Percentiles rank a stretch among this genome's conserved stretches.
These are phyloP conservation scores for Calonectria pseudoreteaudii DNA, from an alignment of 2,329 filamentous ascomycete species.

Conservation along the genomic window DNA sequence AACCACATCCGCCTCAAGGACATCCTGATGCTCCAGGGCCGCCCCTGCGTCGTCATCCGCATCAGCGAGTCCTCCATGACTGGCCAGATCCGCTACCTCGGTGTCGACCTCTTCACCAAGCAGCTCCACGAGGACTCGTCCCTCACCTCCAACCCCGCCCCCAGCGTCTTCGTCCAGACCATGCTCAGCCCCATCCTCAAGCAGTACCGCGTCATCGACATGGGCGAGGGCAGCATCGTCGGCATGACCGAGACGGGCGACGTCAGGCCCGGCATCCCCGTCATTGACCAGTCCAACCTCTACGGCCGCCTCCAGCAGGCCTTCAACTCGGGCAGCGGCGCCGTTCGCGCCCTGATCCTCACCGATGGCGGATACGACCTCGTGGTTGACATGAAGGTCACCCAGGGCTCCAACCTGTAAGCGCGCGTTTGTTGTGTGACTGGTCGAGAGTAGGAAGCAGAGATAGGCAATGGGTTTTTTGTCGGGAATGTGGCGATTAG, in stretches of 20 bases:
- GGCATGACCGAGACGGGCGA: conserved; percentile 99
- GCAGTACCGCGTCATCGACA: conserved; percentile 99
- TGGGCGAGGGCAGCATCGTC: conserved; percentile 86
- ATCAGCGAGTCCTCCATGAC: conserved; percentile 98
- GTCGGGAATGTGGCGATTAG: neutral
- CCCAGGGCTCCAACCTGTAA: conserved; percentile 82
- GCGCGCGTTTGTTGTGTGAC: no score
- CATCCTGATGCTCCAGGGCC: conserved; percentile 97
- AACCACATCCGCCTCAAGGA: conserved; percentile 99
- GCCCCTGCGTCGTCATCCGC: conserved; percentile 99
- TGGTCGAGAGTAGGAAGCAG: neutral
- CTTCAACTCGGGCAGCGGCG: conserved; percentile 93
- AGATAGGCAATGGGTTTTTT: neutral
- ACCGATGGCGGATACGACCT: conserved; percentile 93
- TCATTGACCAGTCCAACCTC: conserved; percentile 95
- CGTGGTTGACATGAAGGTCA: conserved; percentile 98
- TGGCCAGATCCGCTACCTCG: conserved; percentile 99
- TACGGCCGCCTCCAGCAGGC: conserved; percentile 82
- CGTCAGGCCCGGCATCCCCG: conserved; percentile 93
- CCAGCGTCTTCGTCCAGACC: conserved; percentile 97
- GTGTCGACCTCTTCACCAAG: conserved; percentile 99
- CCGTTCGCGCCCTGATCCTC: conserved; percentile 94
- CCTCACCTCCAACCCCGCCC: conserved; percentile 96
- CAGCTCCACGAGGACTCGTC: conserved; percentile 99
- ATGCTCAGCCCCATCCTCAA: conserved; percentile 99